These are phyloP conservation scores for Neurospora sp. DNA, from an alignment of 495 filamentous ascomycete species.

Conservation along the genomic window DNA sequence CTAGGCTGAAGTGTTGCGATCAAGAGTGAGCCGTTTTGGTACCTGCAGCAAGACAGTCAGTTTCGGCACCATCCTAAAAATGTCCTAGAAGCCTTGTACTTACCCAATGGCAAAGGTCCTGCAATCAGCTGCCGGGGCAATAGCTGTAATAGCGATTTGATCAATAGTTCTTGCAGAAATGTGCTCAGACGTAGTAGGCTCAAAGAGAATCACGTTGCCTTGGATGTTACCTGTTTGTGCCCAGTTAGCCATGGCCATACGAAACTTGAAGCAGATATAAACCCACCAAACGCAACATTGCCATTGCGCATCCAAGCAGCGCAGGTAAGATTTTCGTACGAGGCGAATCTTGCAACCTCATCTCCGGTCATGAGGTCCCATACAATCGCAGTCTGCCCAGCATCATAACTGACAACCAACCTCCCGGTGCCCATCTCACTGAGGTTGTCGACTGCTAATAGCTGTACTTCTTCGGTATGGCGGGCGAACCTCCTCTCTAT, in stretches of 20 bases:
- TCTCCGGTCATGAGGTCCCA: slow-evolving; percentile 94
- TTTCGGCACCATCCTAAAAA: background rate
- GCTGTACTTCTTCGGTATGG: slow-evolving; percentile 71
- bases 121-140: slow-evolving; percentile 87
- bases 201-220: slow-evolving; percentile 90
- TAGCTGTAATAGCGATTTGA: slow-evolving; percentile 78
- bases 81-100: slow-evolving; percentile 14
- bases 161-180: slow-evolving; percentile 87
- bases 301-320: slow-evolving; percentile 97
- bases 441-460: slow-evolving; percentile 83
- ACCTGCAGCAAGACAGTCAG: slow-evolving; percentile 46
- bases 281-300: slow-evolving; percentile 88
- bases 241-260: slow-evolving; percentile 9
- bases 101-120: slow-evolving; percentile 96
- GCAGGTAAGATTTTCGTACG: slow-evolving; percentile 75
- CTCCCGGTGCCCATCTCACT: slow-evolving; percentile 80
- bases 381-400: slow-evolving; percentile 83
- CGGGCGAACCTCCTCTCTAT: slow-evolving; percentile 80
- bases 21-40: slow-evolving; percentile 89
- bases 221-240: slow-evolving; percentile 61
- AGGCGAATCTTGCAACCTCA: slow-evolving; percentile 79
- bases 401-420: slow-evolving; percentile 88
- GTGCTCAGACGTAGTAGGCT: slow-evolving; percentile 87
- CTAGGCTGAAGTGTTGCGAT: slow-evolving; percentile 81
- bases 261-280: background rate